These are phyloP conservation scores for Coccomyxa sp. DNA, from an alignment of 139 green algal species.

Conservation along the genomic window DNA sequence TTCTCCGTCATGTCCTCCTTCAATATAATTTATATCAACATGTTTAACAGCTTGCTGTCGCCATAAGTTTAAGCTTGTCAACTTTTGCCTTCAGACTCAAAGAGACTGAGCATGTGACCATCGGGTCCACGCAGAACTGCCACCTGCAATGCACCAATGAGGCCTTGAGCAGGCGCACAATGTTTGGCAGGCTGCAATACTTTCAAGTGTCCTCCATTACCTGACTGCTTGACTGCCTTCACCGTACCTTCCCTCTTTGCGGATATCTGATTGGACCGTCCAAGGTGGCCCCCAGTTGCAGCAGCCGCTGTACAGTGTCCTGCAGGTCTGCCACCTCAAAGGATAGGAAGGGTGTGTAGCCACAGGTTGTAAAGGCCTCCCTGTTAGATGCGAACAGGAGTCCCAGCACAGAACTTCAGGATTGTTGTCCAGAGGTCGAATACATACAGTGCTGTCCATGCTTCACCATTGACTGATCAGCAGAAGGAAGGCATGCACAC, in stretches of 20 bases:
- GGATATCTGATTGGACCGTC: slow-evolving; percentile 69
- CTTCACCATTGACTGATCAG: no score
- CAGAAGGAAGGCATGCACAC: slow-evolving; percentile 8
- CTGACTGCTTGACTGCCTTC: not conserved
- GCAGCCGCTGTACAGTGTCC: slow-evolving; percentile 42
- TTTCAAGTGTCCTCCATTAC: not conserved
- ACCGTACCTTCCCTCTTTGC: slow-evolving; percentile 42
- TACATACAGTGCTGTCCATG: not conserved
- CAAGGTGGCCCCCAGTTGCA: slow-evolving; percentile 56
- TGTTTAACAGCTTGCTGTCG: no score
- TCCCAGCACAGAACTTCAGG: not conserved
- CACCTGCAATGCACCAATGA: slow-evolving; percentile 27
- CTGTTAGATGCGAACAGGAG: no score
- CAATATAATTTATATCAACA: no score
- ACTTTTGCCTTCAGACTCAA: slow-evolving; percentile 27
- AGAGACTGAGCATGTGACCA: slow-evolving; percentile 62
- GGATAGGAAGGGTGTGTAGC: slow-evolving; percentile 61
- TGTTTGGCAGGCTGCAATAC: not conserved
- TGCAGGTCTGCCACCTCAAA: slow-evolving; percentile 75
- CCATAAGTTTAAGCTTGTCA: no score
- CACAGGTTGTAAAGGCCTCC: slow-evolving; percentile 51
- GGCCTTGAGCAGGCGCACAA: not conserved
- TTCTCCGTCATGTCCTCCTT: no score
- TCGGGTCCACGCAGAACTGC: slow-evolving; percentile 52
- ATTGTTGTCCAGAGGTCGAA: not conserved